Evolutionary conservation across 495 filamentous ascomycete genomes (phyloP).

Genomic region (Friedmanniomyces endolithicus): DNA sequence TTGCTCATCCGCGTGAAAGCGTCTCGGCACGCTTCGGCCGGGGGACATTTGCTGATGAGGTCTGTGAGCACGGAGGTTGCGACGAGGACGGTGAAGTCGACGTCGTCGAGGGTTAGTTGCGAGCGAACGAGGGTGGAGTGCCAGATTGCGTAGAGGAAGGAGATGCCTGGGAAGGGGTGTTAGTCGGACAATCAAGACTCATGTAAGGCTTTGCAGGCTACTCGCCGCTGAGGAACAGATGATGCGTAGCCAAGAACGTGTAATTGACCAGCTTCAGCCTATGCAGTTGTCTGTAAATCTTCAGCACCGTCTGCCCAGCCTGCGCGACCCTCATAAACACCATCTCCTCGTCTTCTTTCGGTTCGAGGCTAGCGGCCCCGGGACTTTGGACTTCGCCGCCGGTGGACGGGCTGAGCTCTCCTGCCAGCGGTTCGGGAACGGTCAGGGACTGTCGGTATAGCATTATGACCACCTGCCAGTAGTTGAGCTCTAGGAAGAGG

Average conservation of each 20-base stretch:
- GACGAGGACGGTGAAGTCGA: slow-evolving; percentile 91
- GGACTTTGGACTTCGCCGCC: slow-evolving; percentile 53
- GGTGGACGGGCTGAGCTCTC: slow-evolving; percentile 36
- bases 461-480: slow-evolving; percentile 97
- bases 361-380: slow-evolving; percentile 42
- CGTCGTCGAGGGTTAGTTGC: slow-evolving; percentile 61
- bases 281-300: slow-evolving; percentile 83
- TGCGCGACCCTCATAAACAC: slow-evolving; percentile 90
- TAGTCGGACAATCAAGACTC: too few relatives aligned
- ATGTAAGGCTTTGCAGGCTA: too few relatives aligned
- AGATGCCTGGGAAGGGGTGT: slow-evolving; percentile 75
- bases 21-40: slow-evolving; percentile 75
- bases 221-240: slow-evolving; percentile 88
- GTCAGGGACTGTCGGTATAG: slow-evolving; percentile 84
- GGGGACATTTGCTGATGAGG: slow-evolving; percentile 65
- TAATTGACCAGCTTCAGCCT: slow-evolving; percentile 83
- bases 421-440: slow-evolving; percentile 71
- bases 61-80: slow-evolving; percentile 77
- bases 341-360: slow-evolving; percentile 72
- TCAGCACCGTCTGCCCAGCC: slow-evolving; percentile 82
- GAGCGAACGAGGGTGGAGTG: slow-evolving; percentile 64
- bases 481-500: slow-evolving; percentile 84
- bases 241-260: slow-evolving; percentile 91
- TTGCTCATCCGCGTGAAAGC: slow-evolving; percentile 93
- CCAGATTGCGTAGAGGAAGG: slow-evolving; percentile 95